phyloP scores from a whole-genome alignment of 495 filamentous ascomycete genomes.

The Cladorrhinum samala region DNA sequence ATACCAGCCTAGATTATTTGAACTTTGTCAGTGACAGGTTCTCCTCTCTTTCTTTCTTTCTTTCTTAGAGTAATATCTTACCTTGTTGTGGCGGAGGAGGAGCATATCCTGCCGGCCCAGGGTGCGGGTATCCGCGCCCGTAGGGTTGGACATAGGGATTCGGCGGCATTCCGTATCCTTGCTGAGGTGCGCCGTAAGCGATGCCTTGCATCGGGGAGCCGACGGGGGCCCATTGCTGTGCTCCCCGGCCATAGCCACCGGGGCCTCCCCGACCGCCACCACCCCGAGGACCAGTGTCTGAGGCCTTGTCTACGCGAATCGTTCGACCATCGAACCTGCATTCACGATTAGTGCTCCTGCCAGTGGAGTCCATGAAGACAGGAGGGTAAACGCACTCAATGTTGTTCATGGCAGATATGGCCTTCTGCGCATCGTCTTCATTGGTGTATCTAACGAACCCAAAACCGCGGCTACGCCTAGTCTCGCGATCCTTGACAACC shows the following conservation, averaged over 20 bases:
- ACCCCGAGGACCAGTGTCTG: constrained; percentile 62
- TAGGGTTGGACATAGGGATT: constrained; percentile 23
- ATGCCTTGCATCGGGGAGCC: constrained; percentile 22
- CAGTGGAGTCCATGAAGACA: neutral
- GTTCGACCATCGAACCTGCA: constrained; percentile 88
- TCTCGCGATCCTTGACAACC: constrained; percentile 96
- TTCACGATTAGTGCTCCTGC: constrained; percentile 13
- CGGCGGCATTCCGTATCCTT: constrained; percentile 22
- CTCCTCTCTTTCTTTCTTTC: constrained; percentile 6
- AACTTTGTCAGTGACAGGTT: constrained; percentile 7
- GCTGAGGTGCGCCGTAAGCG: constrained; percentile 34
- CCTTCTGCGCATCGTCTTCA: constrained; percentile 76
- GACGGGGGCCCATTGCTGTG: constrained; percentile 21
- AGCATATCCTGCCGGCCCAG: constrained; percentile 22
- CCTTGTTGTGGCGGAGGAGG: constrained; percentile 34
- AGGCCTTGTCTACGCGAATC: constrained; percentile 95
- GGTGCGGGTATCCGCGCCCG: constrained; percentile 25
- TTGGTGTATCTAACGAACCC: constrained; percentile 86
- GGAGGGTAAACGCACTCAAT: constrained; percentile 60
- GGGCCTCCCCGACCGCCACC: constrained; percentile 43
- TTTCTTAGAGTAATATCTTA: constrained; percentile 16
- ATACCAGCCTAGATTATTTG: constrained; percentile 25
- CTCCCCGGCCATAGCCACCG: constrained; percentile 30
- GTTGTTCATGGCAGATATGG: constrained; percentile 85
- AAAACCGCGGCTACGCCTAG: constrained; percentile 91